Base-by-base conservation (phyloP, 495 filamentous ascomycete genomes). In the Podospora tetraspora region DNA sequence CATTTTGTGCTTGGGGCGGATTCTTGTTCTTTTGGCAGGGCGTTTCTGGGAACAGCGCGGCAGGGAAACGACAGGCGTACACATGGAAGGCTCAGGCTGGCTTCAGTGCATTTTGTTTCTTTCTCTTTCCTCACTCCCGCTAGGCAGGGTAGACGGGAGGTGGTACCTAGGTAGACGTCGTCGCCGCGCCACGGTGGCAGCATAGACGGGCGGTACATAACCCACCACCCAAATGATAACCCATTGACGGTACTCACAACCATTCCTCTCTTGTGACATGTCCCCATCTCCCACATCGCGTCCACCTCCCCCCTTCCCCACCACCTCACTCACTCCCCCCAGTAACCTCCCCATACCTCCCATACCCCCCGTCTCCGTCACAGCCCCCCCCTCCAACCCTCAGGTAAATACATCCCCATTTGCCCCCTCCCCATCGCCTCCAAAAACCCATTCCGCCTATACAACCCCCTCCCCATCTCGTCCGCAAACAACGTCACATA, bases 401-500 rank as follows among this genome's bases (percentile, higher is more conserved):
- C 32, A 4, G 3, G 24, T 24, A 64, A n/a, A 12, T 24, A 52
- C 73, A 74, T 72, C 23, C 73, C 73, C 57, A 73, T 1, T 59
- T 69, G 32, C 22, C 22, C 22, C 34, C 63, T 62, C 52, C 37
- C 25, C 43, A 52, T 52, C 29, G 68, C 37, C 32, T 84, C 80
- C 57, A 79, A 74, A 69, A 86, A 86, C n/a, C 83, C 84, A 69
- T 83, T 82, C 63, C 76, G 73, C 30, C 57, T 66, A 73, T 87
- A 86, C 69, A 86, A 59, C 68, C 64, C 76, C 60, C 80, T 73
- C 0, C 83, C 84, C 22, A 79, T 73, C 8, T 63, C 73, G 68
- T 87, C 83, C 19, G 84, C 84, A 22, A 82, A 70, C 43, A 86
- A 59, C 25, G 72, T 79, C 4, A 87, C 80, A 70, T 80, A 83